Evolutionary conservation across 768 basidiomycete genomes (phyloP).

Genomic region (Brasilioporus rufonigricans): DNA sequence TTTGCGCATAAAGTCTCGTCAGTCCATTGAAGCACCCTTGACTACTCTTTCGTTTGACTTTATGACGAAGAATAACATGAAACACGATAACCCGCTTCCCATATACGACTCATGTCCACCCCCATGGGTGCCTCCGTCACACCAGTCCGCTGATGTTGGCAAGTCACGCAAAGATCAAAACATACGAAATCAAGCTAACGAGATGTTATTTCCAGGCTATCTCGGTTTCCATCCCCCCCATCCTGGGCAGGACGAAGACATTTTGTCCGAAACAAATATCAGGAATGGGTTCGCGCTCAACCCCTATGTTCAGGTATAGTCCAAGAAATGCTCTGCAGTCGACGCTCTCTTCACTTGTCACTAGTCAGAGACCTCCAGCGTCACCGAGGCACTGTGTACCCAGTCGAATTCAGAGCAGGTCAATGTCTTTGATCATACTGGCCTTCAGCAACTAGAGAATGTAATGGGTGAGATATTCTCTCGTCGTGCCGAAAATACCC

Average conservation of each 20-base stretch:
- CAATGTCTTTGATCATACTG: constrained; percentile 48
- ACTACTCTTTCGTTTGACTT: neutral
- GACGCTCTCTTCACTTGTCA: neutral
- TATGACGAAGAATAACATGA: constrained; percentile 27
- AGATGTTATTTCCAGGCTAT: constrained; percentile 49
- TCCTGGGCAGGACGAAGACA: constrained; percentile 72
- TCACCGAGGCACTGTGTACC: constrained; percentile 12
- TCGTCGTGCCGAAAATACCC: constrained; percentile 54
- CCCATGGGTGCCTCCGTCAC: constrained; percentile 67
- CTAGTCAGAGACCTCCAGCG: constrained; percentile 24
- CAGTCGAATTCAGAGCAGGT: constrained; percentile 33
- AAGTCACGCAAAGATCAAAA: constrained; percentile 13
- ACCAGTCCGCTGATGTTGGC: constrained; percentile 71
- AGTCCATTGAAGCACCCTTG: neutral
- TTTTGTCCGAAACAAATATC: constrained; percentile 60
- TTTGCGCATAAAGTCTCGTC: neutral
- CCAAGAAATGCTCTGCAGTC: neutral
- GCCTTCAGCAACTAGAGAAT: constrained; percentile 61
- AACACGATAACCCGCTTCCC: constrained; percentile 36
- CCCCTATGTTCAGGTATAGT: constrained; percentile 56
- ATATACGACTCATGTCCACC: constrained; percentile 70
- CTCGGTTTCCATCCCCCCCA: constrained; percentile 74
- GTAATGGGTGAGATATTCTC: constrained; percentile 76
- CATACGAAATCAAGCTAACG: neutral
- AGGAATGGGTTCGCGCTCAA: constrained; percentile 60